A percentile compares a stretch with the other conserved stretches of the same genome.
These are phyloP conservation scores for Beauveria sp. DNA, from an alignment of 2,329 filamentous ascomycete species.

Conservation along the genomic window DNA sequence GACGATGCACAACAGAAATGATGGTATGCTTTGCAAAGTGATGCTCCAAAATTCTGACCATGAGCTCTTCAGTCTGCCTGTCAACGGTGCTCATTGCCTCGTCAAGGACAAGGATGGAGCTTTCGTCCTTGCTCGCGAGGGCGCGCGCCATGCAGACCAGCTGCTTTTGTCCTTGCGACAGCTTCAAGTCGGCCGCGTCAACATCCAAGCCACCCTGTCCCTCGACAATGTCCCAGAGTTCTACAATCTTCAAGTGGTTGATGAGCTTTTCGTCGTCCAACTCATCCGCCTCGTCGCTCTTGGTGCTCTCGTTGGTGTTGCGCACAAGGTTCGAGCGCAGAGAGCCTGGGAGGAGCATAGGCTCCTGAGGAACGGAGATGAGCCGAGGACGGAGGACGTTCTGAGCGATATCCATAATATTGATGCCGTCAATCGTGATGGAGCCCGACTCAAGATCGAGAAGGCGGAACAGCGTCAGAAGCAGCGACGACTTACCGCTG, in stretches of 20 bases:
- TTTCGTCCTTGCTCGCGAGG: conserved; percentile 22
- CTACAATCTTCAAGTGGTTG: conserved; percentile 35
- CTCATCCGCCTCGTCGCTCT: conserved; percentile 21
- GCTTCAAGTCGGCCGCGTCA: conserved; percentile 21
- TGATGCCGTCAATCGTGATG: conserved; percentile 38
- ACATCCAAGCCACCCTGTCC: conserved; percentile 30
- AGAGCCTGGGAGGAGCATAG: conserved; percentile 40
- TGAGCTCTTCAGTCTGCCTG: conserved; percentile 24
- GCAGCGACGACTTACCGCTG: conserved; percentile 28
- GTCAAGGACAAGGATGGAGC: conserved; percentile 31
- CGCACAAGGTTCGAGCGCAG: conserved; percentile 37
- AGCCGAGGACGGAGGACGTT: conserved; percentile 23
- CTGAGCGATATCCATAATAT: conserved; percentile 21
- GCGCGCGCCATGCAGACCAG: conserved; percentile 33
- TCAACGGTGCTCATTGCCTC: conserved; percentile 32
- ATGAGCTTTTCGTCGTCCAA: conserved; percentile 34
- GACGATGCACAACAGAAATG: conserved; percentile 31
- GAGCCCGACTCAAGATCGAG: conserved; percentile 33
- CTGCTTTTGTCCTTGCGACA: conserved; percentile 38
- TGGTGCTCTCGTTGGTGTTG: neutral
- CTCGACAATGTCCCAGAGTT: conserved; percentile 34
- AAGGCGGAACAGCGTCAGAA: conserved; percentile 38
- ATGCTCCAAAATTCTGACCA: conserved; percentile 24
- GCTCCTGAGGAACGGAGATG: conserved; percentile 42
- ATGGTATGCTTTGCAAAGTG: conserved; percentile 42